A percentile compares a stretch with the other conserved stretches of the same genome.
Conservation (phyloP, 805 yeast genomes). For the Suhomyces pyralidae region DNA sequence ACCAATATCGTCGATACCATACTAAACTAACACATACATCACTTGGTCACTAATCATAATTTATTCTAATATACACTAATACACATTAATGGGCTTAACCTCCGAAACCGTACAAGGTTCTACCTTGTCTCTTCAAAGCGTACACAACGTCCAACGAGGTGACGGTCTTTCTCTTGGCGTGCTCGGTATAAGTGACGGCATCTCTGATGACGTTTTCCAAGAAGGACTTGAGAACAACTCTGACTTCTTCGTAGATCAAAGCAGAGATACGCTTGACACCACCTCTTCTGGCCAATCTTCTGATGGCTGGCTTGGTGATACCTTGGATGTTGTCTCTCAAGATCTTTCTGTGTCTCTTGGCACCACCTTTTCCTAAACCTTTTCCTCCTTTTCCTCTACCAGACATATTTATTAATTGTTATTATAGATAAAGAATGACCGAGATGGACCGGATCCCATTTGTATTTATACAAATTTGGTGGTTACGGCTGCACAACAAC, state of each 20-base stretch:
- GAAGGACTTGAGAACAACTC: constrained; percentile 94
- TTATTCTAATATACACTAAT: constrained; percentile 15
- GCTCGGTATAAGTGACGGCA: constrained; percentile 99
- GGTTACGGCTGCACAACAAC: neutral
- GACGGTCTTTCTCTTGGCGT: constrained; percentile 99
- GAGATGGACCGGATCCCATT: neutral
- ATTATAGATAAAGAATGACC: constrained; percentile 3
- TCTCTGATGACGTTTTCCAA: constrained; percentile 97
- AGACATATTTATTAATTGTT: constrained; percentile 55
- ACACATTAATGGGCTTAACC: constrained; percentile 57
- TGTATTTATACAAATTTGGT: neutral
- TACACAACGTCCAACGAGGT: constrained; percentile 98
- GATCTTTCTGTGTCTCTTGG: constrained; percentile 99
- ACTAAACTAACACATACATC: constrained; percentile 2
- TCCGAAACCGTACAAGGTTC: constrained; percentile 99
- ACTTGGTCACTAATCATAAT: constrained; percentile 9
- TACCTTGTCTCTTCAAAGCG: constrained; percentile 99
- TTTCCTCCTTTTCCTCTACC: constrained; percentile 99
- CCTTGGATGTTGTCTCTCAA: constrained; percentile 99
- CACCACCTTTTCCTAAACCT: constrained; percentile 99
- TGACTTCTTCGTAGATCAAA: constrained; percentile 97
- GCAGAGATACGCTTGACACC: constrained; percentile 99
- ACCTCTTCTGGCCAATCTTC: constrained; percentile 99
- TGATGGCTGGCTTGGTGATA: constrained; percentile 99
- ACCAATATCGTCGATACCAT: constrained; percentile 10